Percentiles rank a stretch among this genome's conserved stretches.
These are phyloP conservation scores for Pichia exigua DNA, from an alignment of 805 yeast genomes.

Conservation along the genomic window DNA sequence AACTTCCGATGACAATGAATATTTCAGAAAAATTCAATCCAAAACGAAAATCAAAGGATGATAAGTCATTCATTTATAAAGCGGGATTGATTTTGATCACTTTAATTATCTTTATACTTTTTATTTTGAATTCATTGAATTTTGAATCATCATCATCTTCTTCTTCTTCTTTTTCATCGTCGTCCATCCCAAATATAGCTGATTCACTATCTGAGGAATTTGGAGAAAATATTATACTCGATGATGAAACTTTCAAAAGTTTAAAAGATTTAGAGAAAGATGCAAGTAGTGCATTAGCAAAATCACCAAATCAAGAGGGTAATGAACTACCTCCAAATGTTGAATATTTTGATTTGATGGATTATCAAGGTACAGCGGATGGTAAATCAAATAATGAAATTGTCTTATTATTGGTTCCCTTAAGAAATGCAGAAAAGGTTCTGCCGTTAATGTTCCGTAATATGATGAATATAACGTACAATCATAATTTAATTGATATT, in stretches of 20 bases:
- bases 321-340: constrained; percentile 8
- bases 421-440: constrained; percentile 71
- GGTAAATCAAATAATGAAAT: constrained; percentile 51
- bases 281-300: constrained; percentile 6
- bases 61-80: neutral
- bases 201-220: too few species aligned
- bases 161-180: neutral
- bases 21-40: neutral
- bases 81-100: neutral
- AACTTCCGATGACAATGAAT: constrained; percentile 2
- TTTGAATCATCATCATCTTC: neutral
- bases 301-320: constrained; percentile 11
- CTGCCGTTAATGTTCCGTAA: constrained; percentile 79
- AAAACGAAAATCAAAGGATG: neutral
- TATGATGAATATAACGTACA: constrained; percentile 79
- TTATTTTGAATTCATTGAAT: neutral
- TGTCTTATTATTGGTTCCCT: constrained; percentile 63
- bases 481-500: constrained; percentile 69
- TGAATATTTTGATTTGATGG: constrained; percentile 50
- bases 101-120: neutral
- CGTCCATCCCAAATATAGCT: too few species aligned
- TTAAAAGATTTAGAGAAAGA: neutral
- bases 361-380: constrained; percentile 44
- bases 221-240: neutral
- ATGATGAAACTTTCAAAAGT: neutral